phyloP scores from a whole-genome alignment of 2,329 filamentous ascomycete species.

The Aspergillus felis region DNA sequence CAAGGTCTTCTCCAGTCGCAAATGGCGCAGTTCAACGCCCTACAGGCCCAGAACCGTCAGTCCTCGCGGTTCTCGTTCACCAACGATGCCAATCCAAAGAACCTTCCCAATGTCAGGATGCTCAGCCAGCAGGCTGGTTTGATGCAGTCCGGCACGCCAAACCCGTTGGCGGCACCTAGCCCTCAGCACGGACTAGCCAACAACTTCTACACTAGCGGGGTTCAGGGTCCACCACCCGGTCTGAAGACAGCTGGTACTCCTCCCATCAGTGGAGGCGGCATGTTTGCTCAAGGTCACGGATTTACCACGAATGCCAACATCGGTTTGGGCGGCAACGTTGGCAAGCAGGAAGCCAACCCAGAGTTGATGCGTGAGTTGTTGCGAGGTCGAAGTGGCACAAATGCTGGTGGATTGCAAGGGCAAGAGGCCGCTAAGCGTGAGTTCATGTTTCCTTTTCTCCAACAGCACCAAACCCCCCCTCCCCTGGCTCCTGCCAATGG shows the following conservation, averaged over 20 bases:
- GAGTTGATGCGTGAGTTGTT: conserved; percentile 81
- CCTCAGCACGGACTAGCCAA: conserved; percentile 46
- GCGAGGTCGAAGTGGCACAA: conserved; percentile 59
- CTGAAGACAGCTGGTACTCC: conserved; percentile 93
- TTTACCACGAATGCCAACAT: conserved; percentile 64
- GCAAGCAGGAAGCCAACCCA: conserved; percentile 68
- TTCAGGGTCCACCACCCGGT: conserved; percentile 90
- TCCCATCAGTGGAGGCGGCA: conserved; percentile 70
- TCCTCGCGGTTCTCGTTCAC: conserved; percentile 84
- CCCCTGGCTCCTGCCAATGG: conserved; percentile 88
- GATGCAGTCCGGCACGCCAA: conserved; percentile 37
- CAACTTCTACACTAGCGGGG: conserved; percentile 77
- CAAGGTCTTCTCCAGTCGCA: conserved; percentile 44
- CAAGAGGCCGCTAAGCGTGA: conserved; percentile 95
- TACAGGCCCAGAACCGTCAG: conserved; percentile 71
- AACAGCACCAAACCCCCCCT: conserved; percentile 81
- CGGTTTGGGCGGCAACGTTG: conserved; percentile 59
- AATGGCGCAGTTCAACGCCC: conserved; percentile 51
- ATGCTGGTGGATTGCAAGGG: conserved; percentile 63
- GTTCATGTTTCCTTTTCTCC: conserved; percentile 91
- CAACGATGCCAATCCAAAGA: conserved; percentile 59
- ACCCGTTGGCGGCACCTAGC: conserved; percentile 35
- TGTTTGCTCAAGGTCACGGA: conserved; percentile 85
- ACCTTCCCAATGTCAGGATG: conserved; percentile 56
- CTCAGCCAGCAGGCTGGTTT: conserved; percentile 47